Conservation (phyloP, 176 grass and related monocot species). For the Aegilops umbellulata region DNA sequence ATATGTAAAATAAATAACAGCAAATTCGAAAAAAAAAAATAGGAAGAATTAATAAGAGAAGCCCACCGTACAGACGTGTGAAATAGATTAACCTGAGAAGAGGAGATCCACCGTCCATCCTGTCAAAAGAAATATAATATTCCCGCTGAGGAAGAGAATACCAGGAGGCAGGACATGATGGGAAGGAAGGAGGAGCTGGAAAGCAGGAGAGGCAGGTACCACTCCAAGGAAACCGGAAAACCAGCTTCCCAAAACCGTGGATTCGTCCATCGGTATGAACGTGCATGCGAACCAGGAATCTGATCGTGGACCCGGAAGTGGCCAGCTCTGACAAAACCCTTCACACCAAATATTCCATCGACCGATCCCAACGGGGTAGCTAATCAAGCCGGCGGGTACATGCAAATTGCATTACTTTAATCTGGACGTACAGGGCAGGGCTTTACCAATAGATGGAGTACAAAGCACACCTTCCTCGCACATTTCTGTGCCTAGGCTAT, state of each 20-base stretch:
- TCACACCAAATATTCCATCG: not conserved
- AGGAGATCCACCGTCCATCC: no score
- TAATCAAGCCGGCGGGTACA: not conserved
- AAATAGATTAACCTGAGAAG: no score
- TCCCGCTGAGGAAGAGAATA: no score
- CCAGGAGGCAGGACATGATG: not conserved
- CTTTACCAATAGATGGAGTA: not conserved
- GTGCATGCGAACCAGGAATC: conserved; percentile 4
- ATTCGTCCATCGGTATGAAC: not conserved
- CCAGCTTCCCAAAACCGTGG: not conserved
- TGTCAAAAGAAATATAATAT: no score
- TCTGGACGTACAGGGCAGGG: not conserved
- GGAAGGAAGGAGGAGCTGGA: not conserved
- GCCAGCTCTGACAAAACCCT: conserved; percentile 4
- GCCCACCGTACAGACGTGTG: no score
- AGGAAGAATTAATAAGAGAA: no score
- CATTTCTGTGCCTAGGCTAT: not conserved
- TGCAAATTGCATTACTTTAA: conserved; percentile 6
- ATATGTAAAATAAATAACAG: no score
- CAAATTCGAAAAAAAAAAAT: no score
- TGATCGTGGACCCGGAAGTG: not conserved
- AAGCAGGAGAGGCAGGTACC: not conserved
- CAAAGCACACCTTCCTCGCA: not conserved
- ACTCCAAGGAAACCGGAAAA: conserved; percentile 14
- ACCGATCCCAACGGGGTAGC: not conserved